Base-by-base conservation (phyloP, 495 filamentous ascomycete genomes). In the Astrothelium subdiscretum region DNA sequence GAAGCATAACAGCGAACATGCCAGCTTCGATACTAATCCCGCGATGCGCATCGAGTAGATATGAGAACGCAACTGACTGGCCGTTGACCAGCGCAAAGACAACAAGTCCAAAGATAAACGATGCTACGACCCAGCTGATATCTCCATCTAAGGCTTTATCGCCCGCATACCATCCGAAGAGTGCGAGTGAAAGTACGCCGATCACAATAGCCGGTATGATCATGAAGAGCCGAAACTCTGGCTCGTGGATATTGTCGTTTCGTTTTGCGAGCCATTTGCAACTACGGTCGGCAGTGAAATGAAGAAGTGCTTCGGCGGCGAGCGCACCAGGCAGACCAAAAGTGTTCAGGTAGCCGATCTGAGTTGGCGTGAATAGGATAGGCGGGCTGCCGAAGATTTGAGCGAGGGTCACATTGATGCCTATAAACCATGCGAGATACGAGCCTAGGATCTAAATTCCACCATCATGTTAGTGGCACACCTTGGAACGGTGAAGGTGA, bases 351-450 rank as follows among this genome's bases (percentile, higher is more conserved):
- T 38, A 38, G 35, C 35, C 35, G 6, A 38, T 6, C 15, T 38
- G 6, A 6, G 35, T 38, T 6, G 35, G 35, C 35, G 35, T 38
- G 35, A 38, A 38, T 6, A 38, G 35, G 35, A 38, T 38, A 1
- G 63, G 63, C 24, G 63, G 63, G 26, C 58, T 63, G 6, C 58
- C 8, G 24, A 65, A 65, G 52, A 32, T 65, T 29, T 65, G 63
- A 22, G 59, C 18, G 10, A 57, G 48, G 6, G 63, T 65, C 59
- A 65, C 54, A 27, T 65, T 59, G 12, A 64, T 65, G 22, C 61
- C 54, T 29, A 67, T 60, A 12, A 64, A 58, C 66, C 66, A 67
- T 29, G 63, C 66, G 31, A 67, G 59, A 59, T 65, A 67, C 1
- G 62, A 11, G 18, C 63, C 63, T 3, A 62, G 27, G 24, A 65